A percentile compares a stretch with the other conserved stretches of the same genome.
These are phyloP conservation scores for Bipolaris victoriae DNA, from an alignment of 2,329 filamentous ascomycete genomes.

Conservation along the genomic window DNA sequence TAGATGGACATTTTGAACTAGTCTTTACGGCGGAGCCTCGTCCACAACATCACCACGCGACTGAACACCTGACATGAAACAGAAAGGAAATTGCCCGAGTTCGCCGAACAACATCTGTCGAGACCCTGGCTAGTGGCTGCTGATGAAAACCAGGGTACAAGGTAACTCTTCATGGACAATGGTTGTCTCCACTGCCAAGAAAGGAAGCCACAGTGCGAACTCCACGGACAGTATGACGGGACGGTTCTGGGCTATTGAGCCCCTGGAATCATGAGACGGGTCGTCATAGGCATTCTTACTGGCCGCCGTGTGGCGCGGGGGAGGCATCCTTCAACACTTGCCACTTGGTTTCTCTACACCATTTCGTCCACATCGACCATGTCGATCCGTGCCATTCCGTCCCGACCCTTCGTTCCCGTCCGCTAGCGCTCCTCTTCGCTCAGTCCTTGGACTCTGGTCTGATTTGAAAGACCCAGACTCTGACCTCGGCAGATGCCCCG, in stretches of 20 bases:
- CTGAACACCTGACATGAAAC: neutral
- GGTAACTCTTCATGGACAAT: neutral
- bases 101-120: neutral
- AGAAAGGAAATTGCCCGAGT: neutral
- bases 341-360: conserved; percentile 15
- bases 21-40: neutral
- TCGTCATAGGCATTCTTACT: neutral
- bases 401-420: conserved; percentile 9
- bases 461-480: neutral
- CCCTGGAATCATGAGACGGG: neutral
- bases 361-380: neutral
- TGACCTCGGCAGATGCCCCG: neutral
- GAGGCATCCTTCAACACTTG: conserved; percentile 6
- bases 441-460: neutral
- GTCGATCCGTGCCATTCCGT: conserved; percentile 11
- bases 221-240: neutral
- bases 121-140: neutral
- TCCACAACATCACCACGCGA: neutral
- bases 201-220: neutral
- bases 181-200: neutral
- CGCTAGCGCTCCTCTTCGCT: neutral
- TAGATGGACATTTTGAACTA: neutral
- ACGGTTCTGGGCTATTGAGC: neutral
- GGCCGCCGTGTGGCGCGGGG: neutral
- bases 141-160: neutral